Conservation (phyloP, 2,329 filamentous ascomycete genomes). For the Pseudocercospora vitis region DNA sequence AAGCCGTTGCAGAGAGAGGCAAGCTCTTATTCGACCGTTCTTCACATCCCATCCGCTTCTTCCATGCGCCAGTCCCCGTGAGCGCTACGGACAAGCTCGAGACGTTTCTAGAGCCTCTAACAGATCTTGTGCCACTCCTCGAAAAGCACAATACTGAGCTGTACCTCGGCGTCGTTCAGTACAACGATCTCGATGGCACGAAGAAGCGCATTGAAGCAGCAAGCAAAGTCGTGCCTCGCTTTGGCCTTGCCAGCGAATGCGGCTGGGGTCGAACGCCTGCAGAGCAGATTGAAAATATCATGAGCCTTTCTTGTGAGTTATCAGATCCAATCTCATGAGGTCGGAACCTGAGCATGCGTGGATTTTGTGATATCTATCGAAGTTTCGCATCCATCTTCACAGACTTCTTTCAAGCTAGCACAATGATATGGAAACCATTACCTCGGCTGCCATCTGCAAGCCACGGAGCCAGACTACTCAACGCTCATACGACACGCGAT, state of each 20-base stretch:
- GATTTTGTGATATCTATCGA: not conserved
- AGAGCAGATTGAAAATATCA: conserved; percentile 5
- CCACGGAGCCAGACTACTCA: no score
- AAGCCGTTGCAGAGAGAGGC: conserved; percentile 39
- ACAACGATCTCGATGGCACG: conserved; percentile 42
- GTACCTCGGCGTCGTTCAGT: conserved; percentile 45
- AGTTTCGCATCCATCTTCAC: no score
- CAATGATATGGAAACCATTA: no score
- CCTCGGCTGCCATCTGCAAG: no score
- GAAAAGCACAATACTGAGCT: conserved; percentile 38
- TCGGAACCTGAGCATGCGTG: not conserved
- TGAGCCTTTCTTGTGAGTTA: conserved; percentile 1
- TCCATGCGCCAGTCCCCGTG: conserved; percentile 49
- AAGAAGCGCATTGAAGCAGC: conserved; percentile 41
- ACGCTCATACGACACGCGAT: no score
- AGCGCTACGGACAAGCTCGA: conserved; percentile 31
- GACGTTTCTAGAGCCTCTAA: conserved; percentile 43
- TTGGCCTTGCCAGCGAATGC: conserved; percentile 46
- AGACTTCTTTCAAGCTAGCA: no score
- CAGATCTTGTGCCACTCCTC: conserved; percentile 31
- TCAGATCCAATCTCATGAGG: not conserved
- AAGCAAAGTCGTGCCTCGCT: conserved; percentile 33
- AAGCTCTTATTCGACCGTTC: conserved; percentile 35
- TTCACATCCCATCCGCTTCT: conserved; percentile 39
- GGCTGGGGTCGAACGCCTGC: conserved; percentile 36